Evolutionary conservation across 2,329 filamentous ascomycete genomes (phyloP).

Genomic region (Penicillium fuscoglaucum): DNA sequence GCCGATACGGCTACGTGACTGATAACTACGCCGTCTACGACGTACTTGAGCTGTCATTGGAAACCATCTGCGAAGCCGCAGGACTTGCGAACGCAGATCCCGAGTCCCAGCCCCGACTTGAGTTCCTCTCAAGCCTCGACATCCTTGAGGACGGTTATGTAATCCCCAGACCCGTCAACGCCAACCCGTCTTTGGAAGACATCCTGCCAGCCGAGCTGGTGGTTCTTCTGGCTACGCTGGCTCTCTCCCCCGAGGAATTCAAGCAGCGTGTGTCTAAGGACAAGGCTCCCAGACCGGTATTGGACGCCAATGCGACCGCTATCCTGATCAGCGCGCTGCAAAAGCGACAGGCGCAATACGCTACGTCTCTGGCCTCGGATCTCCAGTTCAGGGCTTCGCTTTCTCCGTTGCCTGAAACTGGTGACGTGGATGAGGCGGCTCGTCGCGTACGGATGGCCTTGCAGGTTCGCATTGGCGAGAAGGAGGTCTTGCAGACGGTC

Average conservation of each 20-base stretch:
- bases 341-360: slow-evolving; percentile 49
- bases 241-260: slow-evolving; percentile 35
- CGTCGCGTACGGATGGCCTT: slow-evolving; percentile 59
- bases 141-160: slow-evolving; percentile 75
- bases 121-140: slow-evolving; percentile 61
- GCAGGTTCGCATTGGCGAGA: slow-evolving; percentile 70
- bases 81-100: slow-evolving; percentile 33
- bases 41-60: slow-evolving; percentile 74
- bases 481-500: slow-evolving; percentile 62
- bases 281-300: slow-evolving; percentile 38
- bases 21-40: slow-evolving; percentile 74
- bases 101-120: slow-evolving; percentile 39
- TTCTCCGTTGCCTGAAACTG: slow-evolving; percentile 33
- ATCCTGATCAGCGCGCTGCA: slow-evolving; percentile 39
- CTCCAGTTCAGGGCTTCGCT: slow-evolving; percentile 40
- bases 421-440: slow-evolving; percentile 35
- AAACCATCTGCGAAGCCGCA: slow-evolving; percentile 52
- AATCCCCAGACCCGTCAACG: slow-evolving; percentile 43
- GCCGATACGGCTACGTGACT: slow-evolving; percentile 87
- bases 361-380: slow-evolving; percentile 56
- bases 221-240: slow-evolving; percentile 39
- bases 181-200: slow-evolving; percentile 30
- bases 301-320: slow-evolving; percentile 31
- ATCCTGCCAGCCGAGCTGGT: slow-evolving; percentile 43
- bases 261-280: slow-evolving; percentile 36